A percentile compares a stretch with the other conserved stretches of the same genome.
phyloP scores from a whole-genome alignment of 495 filamentous ascomycete genomes.

The Penicillium cataractarum region DNA sequence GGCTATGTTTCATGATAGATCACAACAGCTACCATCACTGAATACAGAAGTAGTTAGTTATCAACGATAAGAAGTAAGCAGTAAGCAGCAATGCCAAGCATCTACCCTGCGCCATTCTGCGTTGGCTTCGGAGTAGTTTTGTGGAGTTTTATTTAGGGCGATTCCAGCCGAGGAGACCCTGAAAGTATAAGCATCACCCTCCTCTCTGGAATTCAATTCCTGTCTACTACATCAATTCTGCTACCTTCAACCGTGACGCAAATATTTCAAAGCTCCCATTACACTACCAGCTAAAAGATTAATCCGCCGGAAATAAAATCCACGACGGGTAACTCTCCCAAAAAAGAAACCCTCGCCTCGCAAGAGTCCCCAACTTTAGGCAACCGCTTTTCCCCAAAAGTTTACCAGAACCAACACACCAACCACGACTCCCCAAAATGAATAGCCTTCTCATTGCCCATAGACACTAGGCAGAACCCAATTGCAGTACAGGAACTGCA shows the following conservation, averaged over 20 bases:
- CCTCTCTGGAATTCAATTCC: background rate
- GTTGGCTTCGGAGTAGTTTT: background rate
- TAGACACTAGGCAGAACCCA: background rate
- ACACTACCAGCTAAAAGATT: background rate
- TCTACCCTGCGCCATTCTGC: background rate
- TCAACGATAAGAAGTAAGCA: background rate
- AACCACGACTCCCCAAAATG: slow-evolving; percentile 7
- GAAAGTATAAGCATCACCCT: background rate
- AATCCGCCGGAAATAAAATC: background rate
- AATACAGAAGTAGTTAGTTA: background rate
- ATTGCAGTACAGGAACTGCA: too few relatives aligned
- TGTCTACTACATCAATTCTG: background rate
- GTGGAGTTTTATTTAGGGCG: background rate
- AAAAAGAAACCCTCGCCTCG: too few relatives aligned
- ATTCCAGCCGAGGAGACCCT: background rate
- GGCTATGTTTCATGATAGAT: background rate
- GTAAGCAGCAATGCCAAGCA: background rate
- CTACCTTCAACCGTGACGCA: background rate
- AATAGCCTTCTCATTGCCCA: too few relatives aligned
- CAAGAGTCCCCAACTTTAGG: too few relatives aligned
- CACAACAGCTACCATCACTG: background rate
- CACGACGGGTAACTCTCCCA: too few relatives aligned
- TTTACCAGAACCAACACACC: background rate
- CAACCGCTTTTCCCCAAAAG: slow-evolving; percentile 7
- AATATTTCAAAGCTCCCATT: too few relatives aligned